Evolutionary conservation across 2,329 filamentous ascomycete genomes (phyloP).

Genomic region (Clathrospora elynae): DNA sequence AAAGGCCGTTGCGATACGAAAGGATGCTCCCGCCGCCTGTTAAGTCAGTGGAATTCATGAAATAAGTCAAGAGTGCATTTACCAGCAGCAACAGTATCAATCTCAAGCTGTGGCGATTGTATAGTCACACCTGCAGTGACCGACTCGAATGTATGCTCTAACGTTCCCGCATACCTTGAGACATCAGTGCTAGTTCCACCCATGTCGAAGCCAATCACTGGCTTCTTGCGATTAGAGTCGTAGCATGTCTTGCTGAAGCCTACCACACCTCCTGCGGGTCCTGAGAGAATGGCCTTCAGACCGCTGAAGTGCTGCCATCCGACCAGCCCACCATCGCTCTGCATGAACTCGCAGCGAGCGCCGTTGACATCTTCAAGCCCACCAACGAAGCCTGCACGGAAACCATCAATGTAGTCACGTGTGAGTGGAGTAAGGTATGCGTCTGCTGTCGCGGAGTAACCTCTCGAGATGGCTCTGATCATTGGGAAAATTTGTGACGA

Average conservation of each 20-base stretch:
- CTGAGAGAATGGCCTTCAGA: conserved; percentile 38
- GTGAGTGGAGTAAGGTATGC: conserved; percentile 37
- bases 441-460: conserved; percentile 32
- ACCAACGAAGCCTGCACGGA: conserved; percentile 32
- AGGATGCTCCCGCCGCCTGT: conserved; percentile 53
- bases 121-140: conserved; percentile 41
- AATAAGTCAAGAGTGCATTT: too few relatives aligned
- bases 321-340: conserved; percentile 41
- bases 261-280: conserved; percentile 47
- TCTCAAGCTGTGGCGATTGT: conserved; percentile 40
- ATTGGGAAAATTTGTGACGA: conserved; percentile 32
- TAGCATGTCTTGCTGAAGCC: conserved; percentile 42
- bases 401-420: conserved; percentile 29
- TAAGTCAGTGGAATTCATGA: conserved; percentile 7
- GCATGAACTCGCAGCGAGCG: conserved; percentile 45
- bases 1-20: conserved; percentile 30
- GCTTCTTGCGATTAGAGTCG: conserved; percentile 26
- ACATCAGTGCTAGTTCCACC: conserved; percentile 44
- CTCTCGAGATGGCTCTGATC: conserved; percentile 32
- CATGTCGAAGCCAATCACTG: conserved; percentile 41
- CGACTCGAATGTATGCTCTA: conserved; percentile 41
- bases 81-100: conserved; percentile 50
- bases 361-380: conserved; percentile 25
- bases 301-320: conserved; percentile 36
- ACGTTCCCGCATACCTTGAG: conserved; percentile 39